Evolutionary conservation across 352 stramenopile species (phyloP), one percentile per base, ranked within the genome.

Genomic region (Peronospora destructor): DNA sequence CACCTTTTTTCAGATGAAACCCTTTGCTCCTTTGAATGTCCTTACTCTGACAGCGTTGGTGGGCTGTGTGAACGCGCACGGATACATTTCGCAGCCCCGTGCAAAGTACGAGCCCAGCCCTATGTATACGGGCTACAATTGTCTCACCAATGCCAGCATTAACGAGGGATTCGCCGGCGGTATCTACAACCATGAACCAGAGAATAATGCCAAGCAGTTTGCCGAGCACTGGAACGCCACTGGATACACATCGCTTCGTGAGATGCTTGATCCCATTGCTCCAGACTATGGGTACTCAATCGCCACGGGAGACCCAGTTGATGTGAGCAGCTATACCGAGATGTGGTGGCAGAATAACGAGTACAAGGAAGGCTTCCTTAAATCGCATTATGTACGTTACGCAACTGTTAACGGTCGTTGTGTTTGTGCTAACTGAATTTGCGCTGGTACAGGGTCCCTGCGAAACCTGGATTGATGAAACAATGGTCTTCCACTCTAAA

Each of bases 381-480:
- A 17, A 0, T 76, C 71, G 7, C 71, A 82, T 30, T 49, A 67
- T n/a, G 64, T 68, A 66, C 35, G 59, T 60, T 50, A 19, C 19
- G 14, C 14, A 21, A 7, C 10, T 19, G 8, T 6, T 30, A 30
- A 30, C 5, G 5, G 26, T 30, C 8, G 26, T 30, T 30, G 26
- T 6, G 26, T 30, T 21, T 30, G 26, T 30, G 1, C 26, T 30
- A 30, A 30, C 2, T 17, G 17, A 6, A 19, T 5, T 37, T 47
- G 5, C 32, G 4, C 5, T 41, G 11, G 10, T 45, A 19, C 26
- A 68, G 59, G 65, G 70, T 9, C 64, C 12, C 19, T 81, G 70
- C 11, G 67, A 81, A 52, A 49, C 55, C 17, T 81, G 64, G 64
- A 76, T 81, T 45, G 67, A 72, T 48, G 26, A 61, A 39, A 76